A percentile compares a stretch with the other conserved stretches of the same genome.
Evolutionary conservation across 345 rosid genomes (phyloP).

Genomic region (Salix dunnii): DNA sequence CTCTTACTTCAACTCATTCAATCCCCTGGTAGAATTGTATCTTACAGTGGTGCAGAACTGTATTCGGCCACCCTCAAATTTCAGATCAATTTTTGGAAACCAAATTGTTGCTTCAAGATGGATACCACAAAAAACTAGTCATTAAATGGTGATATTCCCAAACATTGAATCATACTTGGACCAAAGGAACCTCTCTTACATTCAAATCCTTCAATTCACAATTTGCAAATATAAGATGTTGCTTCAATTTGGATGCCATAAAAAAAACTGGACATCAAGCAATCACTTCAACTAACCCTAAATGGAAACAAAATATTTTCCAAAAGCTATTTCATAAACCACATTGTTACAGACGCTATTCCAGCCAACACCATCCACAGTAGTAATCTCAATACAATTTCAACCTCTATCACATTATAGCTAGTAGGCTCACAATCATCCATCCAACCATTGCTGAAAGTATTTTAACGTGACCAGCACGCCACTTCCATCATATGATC

Average conservation of each 20-base stretch:
- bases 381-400: not conserved
- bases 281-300: not conserved
- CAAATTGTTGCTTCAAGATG: not conserved
- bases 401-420: not conserved
- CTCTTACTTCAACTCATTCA: not conserved
- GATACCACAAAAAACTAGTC: not conserved
- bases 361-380: not conserved
- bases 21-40: not conserved
- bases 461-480: not conserved
- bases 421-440: not conserved
- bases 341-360: not conserved
- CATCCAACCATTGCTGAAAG: not conserved
- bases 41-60: not conserved
- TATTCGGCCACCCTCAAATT: not conserved
- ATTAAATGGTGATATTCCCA: not conserved
- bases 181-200: not conserved
- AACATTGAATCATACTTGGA: not conserved
- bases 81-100: not conserved
- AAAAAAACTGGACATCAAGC: not conserved
- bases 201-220: not conserved
- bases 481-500: not conserved
- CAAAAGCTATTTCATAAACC: not conserved
- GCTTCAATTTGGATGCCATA: not conserved
- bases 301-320: not conserved
- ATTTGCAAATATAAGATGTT: not conserved